Evolutionary conservation across 148 eudicot species (phyloP), one percentile per base, ranked within the genome.

Genomic region (Polygonum aviculare): DNA sequence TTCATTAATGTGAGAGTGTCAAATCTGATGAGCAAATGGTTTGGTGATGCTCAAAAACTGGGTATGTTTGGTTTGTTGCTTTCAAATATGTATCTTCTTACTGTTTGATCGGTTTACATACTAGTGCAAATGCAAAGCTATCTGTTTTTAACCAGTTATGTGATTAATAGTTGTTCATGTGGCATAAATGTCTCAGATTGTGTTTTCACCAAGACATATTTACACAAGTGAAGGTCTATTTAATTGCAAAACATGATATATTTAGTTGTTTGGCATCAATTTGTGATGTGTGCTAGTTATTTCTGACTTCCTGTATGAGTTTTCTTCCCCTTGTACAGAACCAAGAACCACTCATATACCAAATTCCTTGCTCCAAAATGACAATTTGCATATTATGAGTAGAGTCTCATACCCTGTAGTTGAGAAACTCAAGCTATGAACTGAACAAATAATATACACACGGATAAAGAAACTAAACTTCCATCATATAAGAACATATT

Each of bases 21-120:
- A 44, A 92, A 94, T 81, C 81, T 92, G 70, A 94, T 94, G 98
- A 94, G 98, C 86, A 94, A 94, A 81, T 94, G 97, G 97, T 94
- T 94, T 77, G 98, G 97, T 44, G 98, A 94, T 85, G 97, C 98
- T 11, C 98, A 92, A 76, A 94, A 94, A 73, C 92, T 94, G 73
- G 97, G 98, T 94, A 73, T 79, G 94, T 84, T 10, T 76, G 45
- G 21, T 63, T 16, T 74, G 59, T 38, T 74, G 45, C 19, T 65
- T 31, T 65, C 11, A 12, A 3, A 67, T 11, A 12, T 67, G 18
- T 67, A 33, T 67, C 11, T 67, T 14, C n/a, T 50, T 50, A 50
- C n/a, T 16, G n/a, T 11, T 3, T 14, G 72, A 18, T 35, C 6
- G 14, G 45, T 36, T 14, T 69, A 14, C 18, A 18, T 26, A 3